Percentiles rank a stretch among this genome's conserved stretches.
These are phyloP conservation scores for Cystofilobasidium ferigula DNA, from an alignment of 768 basidiomycete species.

Conservation along the genomic window DNA sequence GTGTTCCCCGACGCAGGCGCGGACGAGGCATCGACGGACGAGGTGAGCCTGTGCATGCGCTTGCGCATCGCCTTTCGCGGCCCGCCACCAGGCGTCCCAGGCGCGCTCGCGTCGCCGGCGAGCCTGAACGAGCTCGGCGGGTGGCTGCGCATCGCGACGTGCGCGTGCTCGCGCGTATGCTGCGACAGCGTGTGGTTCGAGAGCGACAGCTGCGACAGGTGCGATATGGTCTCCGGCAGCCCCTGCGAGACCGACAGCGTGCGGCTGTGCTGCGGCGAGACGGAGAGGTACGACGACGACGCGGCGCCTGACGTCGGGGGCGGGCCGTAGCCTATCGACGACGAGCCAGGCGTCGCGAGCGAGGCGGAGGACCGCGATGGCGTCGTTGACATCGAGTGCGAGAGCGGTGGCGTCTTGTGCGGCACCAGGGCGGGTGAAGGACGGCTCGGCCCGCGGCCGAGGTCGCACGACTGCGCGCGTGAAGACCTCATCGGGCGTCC, in stretches of 20 bases:
- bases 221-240: slow-evolving; percentile 75
- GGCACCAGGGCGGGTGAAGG: not conserved
- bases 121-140: slow-evolving; percentile 39
- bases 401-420: slow-evolving; percentile 12
- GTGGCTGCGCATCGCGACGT: slow-evolving; percentile 83
- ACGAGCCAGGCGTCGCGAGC: slow-evolving; percentile 6
- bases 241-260: slow-evolving; percentile 48
- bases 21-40: not conserved
- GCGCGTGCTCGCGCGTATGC: slow-evolving; percentile 77
- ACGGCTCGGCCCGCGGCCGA: not conserved
- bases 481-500: not conserved
- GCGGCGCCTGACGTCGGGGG: too few species aligned
- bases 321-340: not conserved
- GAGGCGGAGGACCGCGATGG: slow-evolving; percentile 12
- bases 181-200: slow-evolving; percentile 92
- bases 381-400: slow-evolving; percentile 15
- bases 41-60: slow-evolving; percentile 52
- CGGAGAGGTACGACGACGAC: not conserved
- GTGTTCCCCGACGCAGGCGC: not conserved
- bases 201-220: slow-evolving; percentile 70
- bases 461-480: not conserved
- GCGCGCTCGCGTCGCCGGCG: not conserved
- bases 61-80: slow-evolving; percentile 66
- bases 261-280: slow-evolving; percentile 8
- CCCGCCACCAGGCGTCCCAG: slow-evolving; percentile 27